Evolutionary conservation across 371 early-diverging fungal species (phyloP), one percentile per base, ranked within the genome.

Genomic region (Syncephalastrum monosporum): DNA sequence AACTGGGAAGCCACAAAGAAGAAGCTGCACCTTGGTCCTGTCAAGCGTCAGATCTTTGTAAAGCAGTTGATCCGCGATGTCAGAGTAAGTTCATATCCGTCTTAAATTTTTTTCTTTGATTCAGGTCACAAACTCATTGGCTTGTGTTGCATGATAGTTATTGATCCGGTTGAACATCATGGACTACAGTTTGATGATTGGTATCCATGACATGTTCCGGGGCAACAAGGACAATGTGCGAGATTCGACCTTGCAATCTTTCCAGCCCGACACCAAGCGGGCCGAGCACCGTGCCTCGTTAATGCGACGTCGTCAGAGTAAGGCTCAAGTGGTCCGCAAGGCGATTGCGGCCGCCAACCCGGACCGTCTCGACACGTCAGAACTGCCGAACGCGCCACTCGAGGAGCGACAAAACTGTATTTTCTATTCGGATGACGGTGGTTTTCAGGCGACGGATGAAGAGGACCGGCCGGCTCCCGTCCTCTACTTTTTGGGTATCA

Each of bases 401-500:
- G 21, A 21, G 15, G 77, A 81, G 67, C 86, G 93, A 17, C 61
- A 82, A 7, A 77, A 82, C 54, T 92, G 89, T 61, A 72, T 89
- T 47, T 96, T 96, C 64, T 94, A 95, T 62, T 81, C 85, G 29
- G 96, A 97, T 55, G 86, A 94, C 41, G 97, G 98, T 54, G 99
- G 99, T 4, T 88, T 93, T 60, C 79, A 81, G 42, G 84, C 93
- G 13, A 91, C 96, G 3, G 91, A 92, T 65, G 86, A 84, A 47
- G 17, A 68, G 25, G 84, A 94, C 65, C 71, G 77, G 21, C 21
- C 23, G 84, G 87, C 6, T 71, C 84, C 6, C 88, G 41, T 21
- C 21, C 75, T 97, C 7, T 97, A 97, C 75, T 97, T 91, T 56
- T 71, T 97, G 63, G 98, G 98, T 19, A 90, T 98, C 63, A 98